phyloP scores from a whole-genome alignment of 2,329 filamentous ascomycete genomes.

The Fusarium miscanthi region DNA sequence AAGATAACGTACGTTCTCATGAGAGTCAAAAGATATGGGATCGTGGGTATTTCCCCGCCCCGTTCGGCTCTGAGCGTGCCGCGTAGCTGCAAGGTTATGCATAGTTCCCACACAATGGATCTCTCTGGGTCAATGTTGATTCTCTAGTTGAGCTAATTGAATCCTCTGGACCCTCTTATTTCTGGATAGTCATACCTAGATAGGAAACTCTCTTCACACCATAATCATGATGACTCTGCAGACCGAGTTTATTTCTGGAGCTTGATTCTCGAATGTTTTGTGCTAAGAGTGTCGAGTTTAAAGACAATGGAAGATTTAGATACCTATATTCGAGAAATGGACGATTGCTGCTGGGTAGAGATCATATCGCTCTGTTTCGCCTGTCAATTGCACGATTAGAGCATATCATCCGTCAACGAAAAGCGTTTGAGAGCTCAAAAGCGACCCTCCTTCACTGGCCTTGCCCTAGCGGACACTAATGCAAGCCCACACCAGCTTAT shows the following conservation, averaged over 20 bases:
- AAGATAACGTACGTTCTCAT: background rate
- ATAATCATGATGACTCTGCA: background rate
- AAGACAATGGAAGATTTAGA: background rate
- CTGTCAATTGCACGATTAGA: background rate
- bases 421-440: background rate
- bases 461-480: constrained; percentile 27
- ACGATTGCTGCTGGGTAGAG: background rate
- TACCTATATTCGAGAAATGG: background rate
- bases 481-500: constrained; percentile 12
- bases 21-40: background rate
- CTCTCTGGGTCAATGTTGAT: background rate
- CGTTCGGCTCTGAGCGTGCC: constrained; percentile 33
- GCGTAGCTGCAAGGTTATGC: constrained; percentile 19
- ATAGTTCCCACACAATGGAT: constrained; percentile 2
- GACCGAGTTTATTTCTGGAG: background rate
- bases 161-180: constrained; percentile 13
- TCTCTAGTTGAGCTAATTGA: background rate
- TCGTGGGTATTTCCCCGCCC: constrained; percentile 9
- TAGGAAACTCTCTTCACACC: constrained; percentile 12
- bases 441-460: constrained; percentile 6
- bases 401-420: background rate
- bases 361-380: background rate
- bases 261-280: background rate
- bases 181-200: constrained; percentile 6
- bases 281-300: background rate